phyloP scores from a whole-genome alignment of 352 stramenopile species.

The Phytophthora colocasiae region DNA sequence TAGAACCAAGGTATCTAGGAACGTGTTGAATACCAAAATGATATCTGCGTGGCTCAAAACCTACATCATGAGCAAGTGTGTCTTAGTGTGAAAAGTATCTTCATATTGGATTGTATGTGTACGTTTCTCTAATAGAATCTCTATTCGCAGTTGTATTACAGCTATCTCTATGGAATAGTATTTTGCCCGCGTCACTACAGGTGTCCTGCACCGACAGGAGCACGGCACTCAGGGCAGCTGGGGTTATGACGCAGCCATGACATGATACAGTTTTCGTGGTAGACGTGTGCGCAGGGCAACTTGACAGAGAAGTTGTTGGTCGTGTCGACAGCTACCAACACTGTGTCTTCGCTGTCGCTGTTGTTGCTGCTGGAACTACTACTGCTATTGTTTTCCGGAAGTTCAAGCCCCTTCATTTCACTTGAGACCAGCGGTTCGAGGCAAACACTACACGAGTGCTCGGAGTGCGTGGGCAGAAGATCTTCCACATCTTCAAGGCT shows the following conservation, averaged over 20 bases:
- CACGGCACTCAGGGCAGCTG: conserved; percentile 68
- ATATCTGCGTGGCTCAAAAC: too few relatives aligned
- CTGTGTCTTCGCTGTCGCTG: conserved; percentile 6
- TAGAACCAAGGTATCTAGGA: background rate
- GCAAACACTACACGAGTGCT: conserved; percentile 67
- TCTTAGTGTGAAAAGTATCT: background rate
- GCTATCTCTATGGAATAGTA: conserved; percentile 7
- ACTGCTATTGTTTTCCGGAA: conserved; percentile 6
- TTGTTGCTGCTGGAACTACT: conserved; percentile 4
- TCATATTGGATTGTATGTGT: too few relatives aligned
- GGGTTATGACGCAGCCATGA: conserved; percentile 66
- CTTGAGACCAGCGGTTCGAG: conserved; percentile 44
- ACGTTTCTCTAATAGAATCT: too few relatives aligned
- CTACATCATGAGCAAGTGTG: too few relatives aligned
- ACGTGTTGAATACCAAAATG: too few relatives aligned
- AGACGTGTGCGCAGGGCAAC: conserved; percentile 60
- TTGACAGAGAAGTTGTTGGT: conserved; percentile 43
- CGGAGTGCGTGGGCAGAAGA: conserved; percentile 36
- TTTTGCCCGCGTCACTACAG: background rate
- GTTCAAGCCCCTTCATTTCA: conserved; percentile 29
- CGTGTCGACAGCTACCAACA: background rate
- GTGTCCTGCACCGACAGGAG: conserved; percentile 29
- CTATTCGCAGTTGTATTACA: too few relatives aligned
- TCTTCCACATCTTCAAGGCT: conserved; percentile 63
- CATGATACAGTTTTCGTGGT: conserved; percentile 79